Base-by-base conservation (phyloP, 2,329 filamentous ascomycete species). In the Atkinsonella texensis region DNA sequence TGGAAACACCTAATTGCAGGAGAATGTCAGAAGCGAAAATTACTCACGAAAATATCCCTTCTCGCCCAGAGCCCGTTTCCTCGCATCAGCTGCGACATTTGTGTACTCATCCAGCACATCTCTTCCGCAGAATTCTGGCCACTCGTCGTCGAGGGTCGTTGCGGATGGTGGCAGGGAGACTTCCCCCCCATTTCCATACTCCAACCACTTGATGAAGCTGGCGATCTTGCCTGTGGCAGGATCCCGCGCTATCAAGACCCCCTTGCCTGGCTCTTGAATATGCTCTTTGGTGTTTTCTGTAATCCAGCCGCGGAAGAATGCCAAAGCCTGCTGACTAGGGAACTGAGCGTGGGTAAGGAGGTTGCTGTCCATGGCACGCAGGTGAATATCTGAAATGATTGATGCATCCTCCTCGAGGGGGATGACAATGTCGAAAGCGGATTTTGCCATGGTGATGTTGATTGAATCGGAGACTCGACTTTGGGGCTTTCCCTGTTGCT, bases 331-430 rank as follows among this genome's bases (percentile, higher is more conserved):
- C 7, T 56, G 48, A 7, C 60, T 65, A 13, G 70, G 68, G 50
- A 71, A 71, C 54, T 72, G 67, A 1, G 65, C 65, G 51, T 70
- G 67, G 44, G 69, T 65, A 23, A 72, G 54, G 12, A 63, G 54
- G 55, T 72, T 70, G 39, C 58, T 53, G 45, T 67, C 60, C 70
- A 71, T 72, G 45, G 70, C 67, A 9, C 58, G 54, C 15, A 72
- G 54, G 54, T 71, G 69, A 49, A 70, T 63, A 41, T 56, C 57
- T 8, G 63, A 59, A 32, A 65, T 51, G 17, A 55, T 56, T 6
- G 54, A 41, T 15, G 59, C 60, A 17, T 65, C 61, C 11, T 55
- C 51, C 39, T 57, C 56, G 5, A 58, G 57, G 18, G 64, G 63
- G 9, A 60, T 52, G 18, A 53, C 42, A 11, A 66, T 59, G 39